These are phyloP conservation scores for Cystobasidium sp. DNA, from an alignment of 1,284 basidiomycete species.

Conservation along the genomic window DNA sequence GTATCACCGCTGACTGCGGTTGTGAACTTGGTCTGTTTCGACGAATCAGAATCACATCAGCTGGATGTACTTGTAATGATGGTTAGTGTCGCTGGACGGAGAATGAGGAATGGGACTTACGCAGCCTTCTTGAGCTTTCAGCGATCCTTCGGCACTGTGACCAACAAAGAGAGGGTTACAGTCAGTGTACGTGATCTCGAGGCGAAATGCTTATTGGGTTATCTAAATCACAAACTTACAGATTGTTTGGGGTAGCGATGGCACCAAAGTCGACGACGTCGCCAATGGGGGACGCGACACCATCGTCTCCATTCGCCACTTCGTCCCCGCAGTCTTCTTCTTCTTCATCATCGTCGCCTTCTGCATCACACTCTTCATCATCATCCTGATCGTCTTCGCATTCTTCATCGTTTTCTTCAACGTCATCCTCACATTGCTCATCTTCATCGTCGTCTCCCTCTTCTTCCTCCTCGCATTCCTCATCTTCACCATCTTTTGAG, in stretches of 20 bases:
- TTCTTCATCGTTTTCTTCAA: conserved; percentile 9
- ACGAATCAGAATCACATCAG: not conserved
- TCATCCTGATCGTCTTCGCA: conserved; percentile 26
- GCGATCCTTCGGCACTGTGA: conserved; percentile 23
- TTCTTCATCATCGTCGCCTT: conserved; percentile 7
- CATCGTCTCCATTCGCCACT: not conserved
- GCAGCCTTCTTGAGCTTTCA: conserved; percentile 20
- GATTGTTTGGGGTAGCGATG: conserved; percentile 1
- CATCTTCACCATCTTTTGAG: not conserved
- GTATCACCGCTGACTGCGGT: conserved; percentile 13
- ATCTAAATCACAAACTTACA: conserved; percentile 17
- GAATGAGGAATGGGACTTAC: not conserved
- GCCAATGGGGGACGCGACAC: conserved; percentile 1
- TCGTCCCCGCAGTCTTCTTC: conserved; percentile 13
- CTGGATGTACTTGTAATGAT: not conserved
- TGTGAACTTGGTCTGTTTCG: conserved; percentile 21
- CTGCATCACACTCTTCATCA: conserved; percentile 14
- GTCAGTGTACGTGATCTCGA: not conserved
- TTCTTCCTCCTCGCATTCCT: not conserved
- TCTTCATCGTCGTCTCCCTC: conserved; percentile 9
- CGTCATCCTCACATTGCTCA: not conserved
- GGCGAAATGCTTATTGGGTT: no score
- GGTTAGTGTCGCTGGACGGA: not conserved
- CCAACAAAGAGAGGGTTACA: not conserved
- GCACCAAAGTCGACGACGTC: not conserved